These are phyloP conservation scores for Pseudonitzschia pungens DNA, from an alignment of 108 stramenopile genomes.

Conservation along the genomic window DNA sequence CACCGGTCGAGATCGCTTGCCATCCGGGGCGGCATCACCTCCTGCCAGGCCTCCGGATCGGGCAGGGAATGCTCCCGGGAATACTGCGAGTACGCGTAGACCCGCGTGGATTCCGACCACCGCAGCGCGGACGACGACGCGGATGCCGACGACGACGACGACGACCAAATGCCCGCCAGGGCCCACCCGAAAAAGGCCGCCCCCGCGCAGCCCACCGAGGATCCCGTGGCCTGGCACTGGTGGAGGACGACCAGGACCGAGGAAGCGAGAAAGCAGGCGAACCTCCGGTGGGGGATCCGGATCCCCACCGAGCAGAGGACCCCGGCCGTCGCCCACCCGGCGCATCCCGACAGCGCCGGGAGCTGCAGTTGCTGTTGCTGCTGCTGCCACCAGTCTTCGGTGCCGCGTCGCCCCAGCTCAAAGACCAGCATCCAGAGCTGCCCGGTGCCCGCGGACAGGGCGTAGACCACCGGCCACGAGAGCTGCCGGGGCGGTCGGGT, in stretches of 20 bases:
- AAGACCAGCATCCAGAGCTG: conserved; percentile 47
- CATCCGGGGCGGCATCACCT: too few relatives aligned
- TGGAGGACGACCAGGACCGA: conserved; percentile 31
- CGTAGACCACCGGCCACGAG: conserved; percentile 27
- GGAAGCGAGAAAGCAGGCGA: conserved; percentile 33
- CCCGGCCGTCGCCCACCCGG: conserved; percentile 44
- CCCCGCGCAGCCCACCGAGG: conserved; percentile 30
- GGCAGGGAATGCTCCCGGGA: too few relatives aligned
- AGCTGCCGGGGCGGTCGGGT: conserved; percentile 16
- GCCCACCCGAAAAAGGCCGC: conserved; percentile 40
- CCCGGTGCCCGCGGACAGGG: conserved; percentile 28
- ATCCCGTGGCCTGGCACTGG: conserved; percentile 23
- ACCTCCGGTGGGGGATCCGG: conserved; percentile 24
- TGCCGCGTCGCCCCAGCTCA: conserved; percentile 1
- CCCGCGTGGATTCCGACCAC: background rate
- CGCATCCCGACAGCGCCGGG: conserved; percentile 27
- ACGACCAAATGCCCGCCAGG: conserved; percentile 11
- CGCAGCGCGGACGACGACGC: background rate
- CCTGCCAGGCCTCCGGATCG: too few relatives aligned
- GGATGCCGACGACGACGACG: background rate
- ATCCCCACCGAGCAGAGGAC: conserved; percentile 45
- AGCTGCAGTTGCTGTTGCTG: conserved; percentile 5
- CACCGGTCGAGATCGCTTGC: too few relatives aligned
- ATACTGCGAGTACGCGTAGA: too few relatives aligned
- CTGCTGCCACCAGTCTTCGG: background rate